phyloP scores from a whole-genome alignment of 192 early-diverging fungal genomes.

The Chytriomyces hyalinus region DNA sequence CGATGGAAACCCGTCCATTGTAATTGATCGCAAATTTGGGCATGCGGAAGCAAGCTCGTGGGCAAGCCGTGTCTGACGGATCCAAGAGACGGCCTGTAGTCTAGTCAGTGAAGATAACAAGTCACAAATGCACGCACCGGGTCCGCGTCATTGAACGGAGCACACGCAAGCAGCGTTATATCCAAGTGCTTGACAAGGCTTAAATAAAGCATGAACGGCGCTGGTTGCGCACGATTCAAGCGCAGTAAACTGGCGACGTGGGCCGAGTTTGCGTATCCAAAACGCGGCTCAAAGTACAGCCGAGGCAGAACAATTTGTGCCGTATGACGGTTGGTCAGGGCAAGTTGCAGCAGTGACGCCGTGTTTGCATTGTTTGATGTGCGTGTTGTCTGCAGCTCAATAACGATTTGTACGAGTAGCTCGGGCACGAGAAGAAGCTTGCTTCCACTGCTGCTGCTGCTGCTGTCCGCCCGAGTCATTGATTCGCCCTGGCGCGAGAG shows the following conservation, averaged over 20 bases:
- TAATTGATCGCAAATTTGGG: conserved; percentile 1
- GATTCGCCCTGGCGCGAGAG: neutral
- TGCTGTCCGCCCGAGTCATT: neutral
- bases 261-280: neutral
- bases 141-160: neutral
- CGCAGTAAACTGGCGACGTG: neutral
- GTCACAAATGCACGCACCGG: neutral
- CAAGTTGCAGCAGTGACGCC: neutral
- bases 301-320: neutral
- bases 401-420: neutral
- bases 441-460: neutral
- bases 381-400: neutral
- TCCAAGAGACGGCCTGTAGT: conserved; percentile 13
- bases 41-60: conserved; percentile 5
- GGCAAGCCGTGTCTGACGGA: conserved; percentile 7
- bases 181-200: conserved; percentile 9
- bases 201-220: neutral
- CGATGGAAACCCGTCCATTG: conserved; percentile 23
- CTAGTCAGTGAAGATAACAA: neutral
- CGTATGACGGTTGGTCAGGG: neutral
- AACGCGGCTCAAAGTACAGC: neutral
- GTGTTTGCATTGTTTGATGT: neutral
- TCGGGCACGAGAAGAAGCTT: conserved; percentile 10
- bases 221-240: neutral
- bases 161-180: neutral